Evolutionary conservation across 208 protist species (phyloP).

Genomic region (Crithidia mellificae): DNA sequence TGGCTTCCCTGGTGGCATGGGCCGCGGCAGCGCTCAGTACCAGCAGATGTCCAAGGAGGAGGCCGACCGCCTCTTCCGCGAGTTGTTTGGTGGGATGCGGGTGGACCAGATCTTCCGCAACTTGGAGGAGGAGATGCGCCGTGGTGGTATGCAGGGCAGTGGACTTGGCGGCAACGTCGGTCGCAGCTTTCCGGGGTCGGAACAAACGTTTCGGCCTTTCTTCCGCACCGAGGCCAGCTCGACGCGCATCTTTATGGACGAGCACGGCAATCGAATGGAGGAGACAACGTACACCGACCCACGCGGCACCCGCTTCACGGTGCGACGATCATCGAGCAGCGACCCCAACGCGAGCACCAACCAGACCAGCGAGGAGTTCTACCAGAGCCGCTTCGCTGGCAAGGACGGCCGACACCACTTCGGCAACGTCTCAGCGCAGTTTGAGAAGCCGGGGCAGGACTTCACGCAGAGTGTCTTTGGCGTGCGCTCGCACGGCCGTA

Average conservation of each 20-base stretch:
- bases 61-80: slow-evolving; percentile 80
- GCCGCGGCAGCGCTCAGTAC: slow-evolving; percentile 41
- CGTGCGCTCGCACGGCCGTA: slow-evolving; percentile 73
- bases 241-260: slow-evolving; percentile 62
- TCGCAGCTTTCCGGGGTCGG: slow-evolving; percentile 33
- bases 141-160: slow-evolving; percentile 31
- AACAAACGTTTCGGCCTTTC: slow-evolving; percentile 70
- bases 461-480: slow-evolving; percentile 69
- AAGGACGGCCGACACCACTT: slow-evolving; percentile 64
- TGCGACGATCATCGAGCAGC: slow-evolving; percentile 60
- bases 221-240: slow-evolving; percentile 49
- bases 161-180: slow-evolving; percentile 43
- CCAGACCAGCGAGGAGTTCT: slow-evolving; percentile 62
- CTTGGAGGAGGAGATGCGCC: slow-evolving; percentile 77
- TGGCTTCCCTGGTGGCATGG: slow-evolving; percentile 22
- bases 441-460: slow-evolving; percentile 47
- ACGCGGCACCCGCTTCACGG: slow-evolving; percentile 65
- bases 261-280: slow-evolving; percentile 83
- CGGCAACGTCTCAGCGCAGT: slow-evolving; percentile 55
- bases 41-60: slow-evolving; percentile 89
- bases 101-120: slow-evolving; percentile 88
- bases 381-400: slow-evolving; percentile 38
- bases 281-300: slow-evolving; percentile 74
- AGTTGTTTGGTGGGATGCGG: slow-evolving; percentile 85
- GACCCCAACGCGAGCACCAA: slow-evolving; percentile 76